Percentiles rank a stretch among this genome's conserved stretches.
These are phyloP conservation scores for Tricholoma bakamatsutake DNA, from an alignment of 768 basidiomycete genomes.

Conservation along the genomic window DNA sequence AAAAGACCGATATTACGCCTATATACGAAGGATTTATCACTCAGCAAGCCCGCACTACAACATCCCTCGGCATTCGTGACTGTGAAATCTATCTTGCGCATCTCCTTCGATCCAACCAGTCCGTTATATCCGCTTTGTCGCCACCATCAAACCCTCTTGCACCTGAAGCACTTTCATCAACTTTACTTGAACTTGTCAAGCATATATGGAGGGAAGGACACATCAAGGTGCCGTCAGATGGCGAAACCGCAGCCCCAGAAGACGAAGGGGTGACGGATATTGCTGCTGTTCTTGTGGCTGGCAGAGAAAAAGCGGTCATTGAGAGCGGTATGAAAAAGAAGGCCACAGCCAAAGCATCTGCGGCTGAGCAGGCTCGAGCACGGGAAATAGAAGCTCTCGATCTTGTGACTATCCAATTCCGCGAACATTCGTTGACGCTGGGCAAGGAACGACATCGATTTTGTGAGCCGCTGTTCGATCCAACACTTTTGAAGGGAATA, in stretches of 20 bases:
- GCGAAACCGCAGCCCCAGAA: slow-evolving; percentile 59
- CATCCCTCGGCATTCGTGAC: slow-evolving; percentile 61
- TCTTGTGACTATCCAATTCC: slow-evolving; percentile 71
- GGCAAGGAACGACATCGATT: slow-evolving; percentile 88
- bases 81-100: slow-evolving; percentile 75
- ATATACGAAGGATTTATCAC: slow-evolving; percentile 69
- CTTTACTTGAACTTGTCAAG: slow-evolving; percentile 58
- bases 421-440: slow-evolving; percentile 62
- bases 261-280: slow-evolving; percentile 89
- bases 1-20: slow-evolving; percentile 71
- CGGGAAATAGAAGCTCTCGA: slow-evolving; percentile 81
- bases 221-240: slow-evolving; percentile 68
- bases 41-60: slow-evolving; percentile 46
- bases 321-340: slow-evolving; percentile 81
- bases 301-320: slow-evolving; percentile 87
- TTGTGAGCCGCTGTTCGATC: slow-evolving; percentile 87
- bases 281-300: slow-evolving; percentile 83
- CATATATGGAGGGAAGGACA: slow-evolving; percentile 60
- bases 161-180: slow-evolving; percentile 39
- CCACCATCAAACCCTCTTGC: slow-evolving; percentile 44
- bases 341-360: slow-evolving; percentile 62
- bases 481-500: slow-evolving; percentile 43
- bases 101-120: slow-evolving; percentile 63
- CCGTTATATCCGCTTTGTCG: slow-evolving; percentile 51
- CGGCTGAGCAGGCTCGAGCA: slow-evolving; percentile 75